Evolutionary conservation across 352 stramenopile species (phyloP).

Genomic region (Phytophthora cactorum): DNA sequence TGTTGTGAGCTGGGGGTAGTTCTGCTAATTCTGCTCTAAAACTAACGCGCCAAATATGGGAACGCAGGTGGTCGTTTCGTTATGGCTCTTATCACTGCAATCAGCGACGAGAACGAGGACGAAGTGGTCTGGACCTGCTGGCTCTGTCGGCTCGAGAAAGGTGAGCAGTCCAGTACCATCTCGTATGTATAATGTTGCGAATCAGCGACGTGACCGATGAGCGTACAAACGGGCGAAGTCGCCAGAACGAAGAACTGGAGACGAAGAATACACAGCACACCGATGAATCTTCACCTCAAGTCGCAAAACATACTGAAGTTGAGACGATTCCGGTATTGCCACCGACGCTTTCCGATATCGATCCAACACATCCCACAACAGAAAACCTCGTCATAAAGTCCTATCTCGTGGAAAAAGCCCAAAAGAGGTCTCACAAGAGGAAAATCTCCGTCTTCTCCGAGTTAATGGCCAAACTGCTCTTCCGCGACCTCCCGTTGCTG

Average conservation of each 20-base stretch:
- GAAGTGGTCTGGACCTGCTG: not conserved
- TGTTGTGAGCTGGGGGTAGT: not conserved
- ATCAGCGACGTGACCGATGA: constrained; percentile 31
- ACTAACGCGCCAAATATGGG: constrained; percentile 2
- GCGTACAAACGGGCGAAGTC: constrained; percentile 10
- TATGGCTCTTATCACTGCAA: not conserved
- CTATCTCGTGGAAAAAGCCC: not conserved
- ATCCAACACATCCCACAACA: not conserved
- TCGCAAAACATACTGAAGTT: not conserved
- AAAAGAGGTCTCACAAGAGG: constrained; percentile 1
- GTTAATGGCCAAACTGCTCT: constrained; percentile 7
- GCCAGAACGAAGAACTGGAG: constrained; percentile 3
- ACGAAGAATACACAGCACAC: not conserved
- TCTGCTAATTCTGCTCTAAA: not conserved
- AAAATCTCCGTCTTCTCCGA: not conserved
- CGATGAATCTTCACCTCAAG: not conserved
- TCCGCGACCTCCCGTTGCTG: constrained; percentile 19
- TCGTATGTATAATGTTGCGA: constrained; percentile 21
- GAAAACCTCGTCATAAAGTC: constrained; percentile 1
- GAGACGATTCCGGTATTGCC: not conserved
- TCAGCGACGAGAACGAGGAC: constrained; percentile 13
- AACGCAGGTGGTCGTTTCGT: constrained; percentile 21
- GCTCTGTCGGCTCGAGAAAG: not conserved
- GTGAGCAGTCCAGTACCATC: constrained; percentile 1
- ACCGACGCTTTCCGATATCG: not conserved